Conservation (phyloP, 108 stramenopile species). For the Fistulifera pelliculosa region DNA sequence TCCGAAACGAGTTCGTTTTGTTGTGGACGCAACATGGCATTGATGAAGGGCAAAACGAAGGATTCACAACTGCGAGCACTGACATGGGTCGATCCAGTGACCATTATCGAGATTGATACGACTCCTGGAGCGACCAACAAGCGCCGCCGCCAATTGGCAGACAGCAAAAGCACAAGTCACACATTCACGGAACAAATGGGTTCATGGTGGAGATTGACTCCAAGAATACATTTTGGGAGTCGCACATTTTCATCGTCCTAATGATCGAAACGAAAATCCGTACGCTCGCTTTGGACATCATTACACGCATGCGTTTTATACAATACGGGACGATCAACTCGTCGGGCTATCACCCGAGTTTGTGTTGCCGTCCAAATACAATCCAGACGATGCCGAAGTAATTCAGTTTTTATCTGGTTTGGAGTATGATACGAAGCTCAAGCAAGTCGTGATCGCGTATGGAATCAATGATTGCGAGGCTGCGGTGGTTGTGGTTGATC, state of each 20-base stretch:
- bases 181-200: constrained; percentile 78
- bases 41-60: constrained; percentile 35
- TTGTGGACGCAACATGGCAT: constrained; percentile 82
- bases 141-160: constrained; percentile 2
- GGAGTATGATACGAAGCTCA: constrained; percentile 35
- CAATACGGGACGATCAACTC: constrained; percentile 19
- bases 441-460: constrained; percentile 32
- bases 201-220: constrained; percentile 62
- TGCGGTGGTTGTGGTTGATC: constrained; percentile 22
- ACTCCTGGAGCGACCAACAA: constrained; percentile 14
- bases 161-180: constrained; percentile 16
- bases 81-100: constrained; percentile 85
- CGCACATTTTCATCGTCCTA: constrained; percentile 80
- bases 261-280: constrained; percentile 44
- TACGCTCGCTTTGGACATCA: constrained; percentile 84
- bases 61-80: constrained; percentile 37
- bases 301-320: constrained; percentile 62
- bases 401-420: constrained; percentile 81
- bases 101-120: constrained; percentile 48
- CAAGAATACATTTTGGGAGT: constrained; percentile 45
- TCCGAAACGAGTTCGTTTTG: constrained; percentile 70
- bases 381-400: constrained; percentile 52
- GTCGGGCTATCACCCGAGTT: constrained; percentile 65
- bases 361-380: constrained; percentile 27
- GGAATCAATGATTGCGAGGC: constrained; percentile 67